Base-by-base conservation (phyloP, 225 moss, liverwort and hornwort species). In the Marchantia polymorpha region DNA sequence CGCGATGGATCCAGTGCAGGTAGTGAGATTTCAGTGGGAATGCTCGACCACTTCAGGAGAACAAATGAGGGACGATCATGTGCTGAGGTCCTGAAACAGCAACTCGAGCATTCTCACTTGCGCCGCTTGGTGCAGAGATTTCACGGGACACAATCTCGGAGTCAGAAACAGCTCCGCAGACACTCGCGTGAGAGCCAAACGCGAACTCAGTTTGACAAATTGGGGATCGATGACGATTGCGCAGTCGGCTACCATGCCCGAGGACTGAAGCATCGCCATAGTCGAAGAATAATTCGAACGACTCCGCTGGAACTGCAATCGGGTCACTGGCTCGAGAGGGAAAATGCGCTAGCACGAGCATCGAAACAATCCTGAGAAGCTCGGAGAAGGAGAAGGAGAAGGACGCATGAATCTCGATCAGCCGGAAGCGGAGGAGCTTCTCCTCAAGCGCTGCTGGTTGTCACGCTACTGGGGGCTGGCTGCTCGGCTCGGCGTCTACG, bases 391-490 rank as follows among this genome's bases (percentile, higher is more conserved):
- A 67, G 13, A 6, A 16, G 1, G 23, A 53, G 27, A 73, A 31
- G 48, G 63, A 48, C 76, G 9, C 66, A 78, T 78, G 78, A 69
- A 78, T 69, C 23, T 78, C 23, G 52, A 66, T 0, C 50, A 78
- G 26, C 51, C 68, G 52, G 78, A 86, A 68, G 27, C 52, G 16
- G 84, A 88, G 76, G 90, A 88, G 48, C 65, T 90, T 52, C 75
- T 88, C 53, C 67, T 90, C 72, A 90, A 90, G 65, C 79, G 83
- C 14, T 88, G 88, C 27, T 90, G 88, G 90, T 52, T 90, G 19
- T 73, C 90, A 20, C 85, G 88, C 6, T 90, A 90, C 23, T 90
- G 90, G 90, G 86, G 86, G 16, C 53, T 90, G 17, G 86, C 90
- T 31, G 77, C 79, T 8, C 86, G 77, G 51, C 80, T 86, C 64